Conservation (phyloP, 345 rosid species). For the Xanthoceras sorbifolium region DNA sequence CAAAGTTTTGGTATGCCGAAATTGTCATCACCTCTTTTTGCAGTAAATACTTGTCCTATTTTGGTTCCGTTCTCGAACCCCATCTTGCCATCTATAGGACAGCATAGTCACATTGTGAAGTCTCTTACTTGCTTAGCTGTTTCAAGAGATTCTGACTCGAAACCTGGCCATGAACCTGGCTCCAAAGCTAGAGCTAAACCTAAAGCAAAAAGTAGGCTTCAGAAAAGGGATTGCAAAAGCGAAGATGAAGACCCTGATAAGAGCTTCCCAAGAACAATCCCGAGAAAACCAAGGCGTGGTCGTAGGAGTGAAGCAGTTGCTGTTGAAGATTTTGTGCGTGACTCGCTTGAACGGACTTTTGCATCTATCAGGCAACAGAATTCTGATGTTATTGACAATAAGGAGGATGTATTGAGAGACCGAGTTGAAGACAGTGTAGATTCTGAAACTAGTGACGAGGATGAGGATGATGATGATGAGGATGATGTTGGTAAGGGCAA, state of each 20-base stretch:
- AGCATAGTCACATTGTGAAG: constrained; percentile 13
- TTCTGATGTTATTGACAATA: constrained; percentile 52
- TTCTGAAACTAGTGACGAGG: constrained; percentile 35
- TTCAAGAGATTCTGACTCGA: constrained; percentile 43
- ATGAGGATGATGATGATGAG: constrained; percentile 24
- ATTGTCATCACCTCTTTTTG: constrained; percentile 21
- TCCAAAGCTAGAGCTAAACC: constrained; percentile 32
- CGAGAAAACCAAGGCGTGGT: constrained; percentile 68
- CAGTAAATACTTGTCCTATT: constrained; percentile 9
- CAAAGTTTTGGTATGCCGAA: constrained; percentile 32
- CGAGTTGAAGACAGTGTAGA: constrained; percentile 33
- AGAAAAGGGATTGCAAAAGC: constrained; percentile 25
- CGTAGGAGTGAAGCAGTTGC: constrained; percentile 80
- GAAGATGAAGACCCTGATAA: constrained; percentile 26
- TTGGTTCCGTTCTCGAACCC: not conserved
- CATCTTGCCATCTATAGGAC: not conserved
- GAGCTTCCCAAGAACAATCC: constrained; percentile 45
- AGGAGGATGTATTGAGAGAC: constrained; percentile 52
- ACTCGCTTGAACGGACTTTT: constrained; percentile 63
- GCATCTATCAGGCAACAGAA: constrained; percentile 58
- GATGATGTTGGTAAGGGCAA: constrained; percentile 27
- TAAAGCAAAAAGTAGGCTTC: constrained; percentile 17
- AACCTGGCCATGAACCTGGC: constrained; percentile 38
- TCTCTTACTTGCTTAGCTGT: constrained; percentile 36
- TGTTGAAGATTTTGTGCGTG: constrained; percentile 79